phyloP scores from a whole-genome alignment of 441 rosid genomes.

The Gossypium davidsonii region DNA sequence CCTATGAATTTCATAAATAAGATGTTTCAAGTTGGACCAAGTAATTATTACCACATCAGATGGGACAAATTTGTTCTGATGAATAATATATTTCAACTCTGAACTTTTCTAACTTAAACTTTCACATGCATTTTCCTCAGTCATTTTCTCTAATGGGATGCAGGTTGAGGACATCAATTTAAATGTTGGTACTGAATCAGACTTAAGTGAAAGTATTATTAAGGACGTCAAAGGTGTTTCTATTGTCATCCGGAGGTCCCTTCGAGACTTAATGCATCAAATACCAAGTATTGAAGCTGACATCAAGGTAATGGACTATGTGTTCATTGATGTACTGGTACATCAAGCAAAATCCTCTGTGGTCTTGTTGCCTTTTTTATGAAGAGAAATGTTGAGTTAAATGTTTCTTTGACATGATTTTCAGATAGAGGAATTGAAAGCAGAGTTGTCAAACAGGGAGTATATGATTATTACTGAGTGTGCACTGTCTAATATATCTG shows the following conservation, averaged over 20 bases:
- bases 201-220: constrained; percentile 86
- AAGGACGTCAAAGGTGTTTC: constrained; percentile 92
- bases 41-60: neutral
- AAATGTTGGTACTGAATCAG: constrained; percentile 78
- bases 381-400: constrained; percentile 18
- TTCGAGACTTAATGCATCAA: constrained; percentile 88
- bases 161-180: constrained; percentile 95
- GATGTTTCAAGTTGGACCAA: neutral
- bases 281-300: constrained; percentile 68
- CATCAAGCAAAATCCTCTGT: neutral
- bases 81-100: neutral
- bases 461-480: constrained; percentile 93
- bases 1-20: neutral
- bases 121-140: neutral
- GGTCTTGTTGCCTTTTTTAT: neutral
- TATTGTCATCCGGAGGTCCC: constrained; percentile 72
- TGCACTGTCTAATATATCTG: constrained; percentile 83
- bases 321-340: constrained; percentile 10
- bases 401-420: constrained; percentile 26
- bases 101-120: constrained; percentile 7
- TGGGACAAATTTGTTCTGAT: neutral
- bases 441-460: constrained; percentile 74
- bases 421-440: constrained; percentile 84
- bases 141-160: constrained; percentile 7
- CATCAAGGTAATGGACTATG: constrained; percentile 52